Percentiles rank a stretch among this genome's conserved stretches.
phyloP scores from a whole-genome alignment of 805 yeast genomes.

The Cyberlindnera samutprakarnensis region DNA sequence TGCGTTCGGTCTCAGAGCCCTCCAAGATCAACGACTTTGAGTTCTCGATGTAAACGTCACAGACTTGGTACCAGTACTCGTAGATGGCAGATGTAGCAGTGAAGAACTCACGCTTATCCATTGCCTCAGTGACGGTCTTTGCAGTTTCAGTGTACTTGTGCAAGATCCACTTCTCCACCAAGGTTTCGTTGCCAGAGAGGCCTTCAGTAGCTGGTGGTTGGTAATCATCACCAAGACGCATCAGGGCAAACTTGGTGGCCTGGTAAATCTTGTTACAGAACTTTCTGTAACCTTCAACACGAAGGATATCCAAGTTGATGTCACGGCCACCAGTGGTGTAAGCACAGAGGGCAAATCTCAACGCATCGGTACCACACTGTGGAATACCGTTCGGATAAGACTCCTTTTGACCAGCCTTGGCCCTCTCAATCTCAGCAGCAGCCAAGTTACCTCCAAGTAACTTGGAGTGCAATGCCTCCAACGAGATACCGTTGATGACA shows the following conservation, averaged over 20 bases:
- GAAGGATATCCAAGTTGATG: constrained; percentile 88
- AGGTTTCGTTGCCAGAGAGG: constrained; percentile 71
- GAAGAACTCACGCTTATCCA: constrained; percentile 84
- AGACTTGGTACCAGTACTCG: constrained; percentile 91
- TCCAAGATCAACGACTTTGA: constrained; percentile 88
- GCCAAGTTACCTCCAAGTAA: constrained; percentile 79
- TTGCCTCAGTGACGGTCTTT: constrained; percentile 49
- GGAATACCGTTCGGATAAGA: constrained; percentile 97
- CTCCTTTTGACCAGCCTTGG: constrained; percentile 77
- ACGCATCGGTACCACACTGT: constrained; percentile 98
- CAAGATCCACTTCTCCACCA: constrained; percentile 96
- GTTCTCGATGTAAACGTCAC: constrained; percentile 98
- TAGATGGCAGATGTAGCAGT: constrained; percentile 82
- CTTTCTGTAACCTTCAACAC: constrained; percentile 98
- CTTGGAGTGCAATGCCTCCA: constrained; percentile 73
- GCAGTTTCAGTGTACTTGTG: constrained; percentile 74
- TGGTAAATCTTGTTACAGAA: constrained; percentile 99
- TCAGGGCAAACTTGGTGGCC: constrained; percentile 93
- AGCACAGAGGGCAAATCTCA: constrained; percentile 96
- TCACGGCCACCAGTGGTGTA: constrained; percentile 99
- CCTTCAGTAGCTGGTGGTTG: constrained; percentile 62
- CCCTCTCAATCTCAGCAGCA: constrained; percentile 79
- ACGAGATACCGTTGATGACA: constrained; percentile 81
- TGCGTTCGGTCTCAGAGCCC: constrained; percentile 77
- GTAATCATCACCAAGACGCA: constrained; percentile 87